phyloP scores from a whole-genome alignment of 2,329 filamentous ascomycete species.

The Monosporascus sp. region DNA sequence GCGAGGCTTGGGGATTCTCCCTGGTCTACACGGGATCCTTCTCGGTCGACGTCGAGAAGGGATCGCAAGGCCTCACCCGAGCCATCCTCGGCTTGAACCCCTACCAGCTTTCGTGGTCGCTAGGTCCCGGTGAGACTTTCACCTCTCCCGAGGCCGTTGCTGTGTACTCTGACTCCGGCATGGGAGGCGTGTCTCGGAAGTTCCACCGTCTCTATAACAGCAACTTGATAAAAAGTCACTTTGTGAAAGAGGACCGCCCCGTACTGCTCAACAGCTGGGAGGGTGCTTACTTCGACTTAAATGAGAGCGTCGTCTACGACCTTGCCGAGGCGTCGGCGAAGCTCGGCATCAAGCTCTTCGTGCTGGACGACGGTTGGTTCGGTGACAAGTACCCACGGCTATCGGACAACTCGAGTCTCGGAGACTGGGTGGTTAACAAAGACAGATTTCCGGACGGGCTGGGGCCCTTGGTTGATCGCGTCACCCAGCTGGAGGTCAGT shows the following conservation, averaged over 20 bases:
- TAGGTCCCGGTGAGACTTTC: conserved; percentile 51
- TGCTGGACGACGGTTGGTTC: conserved; percentile 65
- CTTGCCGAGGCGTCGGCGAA: conserved; percentile 52
- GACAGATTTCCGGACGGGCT: conserved; percentile 55
- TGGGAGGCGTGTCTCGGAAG: conserved; percentile 57
- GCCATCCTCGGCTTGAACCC: conserved; percentile 57
- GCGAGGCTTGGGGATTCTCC: conserved; percentile 60
- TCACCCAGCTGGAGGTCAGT: conserved; percentile 43
- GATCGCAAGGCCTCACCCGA: conserved; percentile 56
- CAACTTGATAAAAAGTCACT: conserved; percentile 54
- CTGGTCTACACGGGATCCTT: conserved; percentile 62
- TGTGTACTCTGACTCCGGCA: conserved; percentile 52
- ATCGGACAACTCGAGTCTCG: conserved; percentile 52
- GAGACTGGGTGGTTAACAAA: conserved; percentile 58
- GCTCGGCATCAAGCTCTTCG: conserved; percentile 58
- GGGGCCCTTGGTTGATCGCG: conserved; percentile 41
- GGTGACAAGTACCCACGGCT: conserved; percentile 56
- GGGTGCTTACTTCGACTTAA: conserved; percentile 53
- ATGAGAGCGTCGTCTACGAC: conserved; percentile 48
- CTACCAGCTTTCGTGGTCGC: conserved; percentile 52
- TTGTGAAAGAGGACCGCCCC: conserved; percentile 46
- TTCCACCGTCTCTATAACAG: conserved; percentile 58
- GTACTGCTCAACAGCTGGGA: conserved; percentile 63
- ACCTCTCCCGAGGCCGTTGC: conserved; percentile 58
- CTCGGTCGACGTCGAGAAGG: conserved; percentile 54